Base-by-base conservation (phyloP, 495 filamentous ascomycete genomes). In the Trichoderma parareesei region DNA sequence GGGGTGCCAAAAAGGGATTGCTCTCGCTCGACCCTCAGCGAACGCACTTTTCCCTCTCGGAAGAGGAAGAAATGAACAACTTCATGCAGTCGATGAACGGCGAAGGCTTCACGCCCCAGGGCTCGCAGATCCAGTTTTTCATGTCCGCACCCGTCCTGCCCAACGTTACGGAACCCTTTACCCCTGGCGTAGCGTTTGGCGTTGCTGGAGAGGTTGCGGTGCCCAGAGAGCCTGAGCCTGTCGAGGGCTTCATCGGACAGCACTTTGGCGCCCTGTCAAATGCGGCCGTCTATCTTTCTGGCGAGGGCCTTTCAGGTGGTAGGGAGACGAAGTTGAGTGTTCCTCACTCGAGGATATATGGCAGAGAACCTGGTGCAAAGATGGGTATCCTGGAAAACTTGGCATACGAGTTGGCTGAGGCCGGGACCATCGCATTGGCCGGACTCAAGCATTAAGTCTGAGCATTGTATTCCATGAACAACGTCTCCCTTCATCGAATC, bases 1-100 rank as follows among this genome's bases (percentile, higher is more conserved):
- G 92, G 92, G 92, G 92, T 5, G 78, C 84, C 67, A 97, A 95
- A 73, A 85, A 87, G 64, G 92, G 92, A 5, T 79, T 97, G 13
- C 77, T 96, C 6, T 92, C 91, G 8, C 78, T 97, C 0, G 91
- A 95, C 70, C 90, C 91, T 20, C 84, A 91, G 67, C 79, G 77
- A 16, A 76, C 69, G 20, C 80, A 73, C 60, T 68, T 70, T 40
- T 63, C 69, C 2, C 61, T 71, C 4, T 46, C 61, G 13, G 71
- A 71, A 37, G 46, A 73, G 7, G 69, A 72, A 14, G 72, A 72
- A 37, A 53, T 77, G 16, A 66, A 72, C 11, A 71, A 55, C 60
- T 75, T 77, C 46, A 70, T 73, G 14, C 38, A 64, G 16, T 69
- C 70, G 7, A 72, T 75, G 64, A 63, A 64, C 0, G 69, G 72